Evolutionary conservation across 805 yeast species (phyloP), one percentile per base, ranked within the genome.

Genomic region (Alloascoidea africana): DNA sequence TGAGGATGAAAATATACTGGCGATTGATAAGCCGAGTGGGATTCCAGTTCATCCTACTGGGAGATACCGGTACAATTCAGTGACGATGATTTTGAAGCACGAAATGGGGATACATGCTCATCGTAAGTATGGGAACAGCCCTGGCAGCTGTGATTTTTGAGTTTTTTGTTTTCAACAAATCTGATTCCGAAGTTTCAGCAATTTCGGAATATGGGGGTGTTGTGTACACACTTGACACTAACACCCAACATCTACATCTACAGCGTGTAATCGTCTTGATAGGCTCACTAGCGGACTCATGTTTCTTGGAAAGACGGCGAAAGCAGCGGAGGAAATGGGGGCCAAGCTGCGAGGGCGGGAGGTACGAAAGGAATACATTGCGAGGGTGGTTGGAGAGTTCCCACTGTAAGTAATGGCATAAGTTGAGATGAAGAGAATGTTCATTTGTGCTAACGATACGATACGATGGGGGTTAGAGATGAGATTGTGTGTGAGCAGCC

Each of bases 21-120:
- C 82, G 2, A 77, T 91, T 16, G 94, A 89, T 54, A 91, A 91
- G 46, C 98, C 98, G 0, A 70, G 91, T 3, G 96, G 98, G 0
- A 68, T 91, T 2, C 96, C 98, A 0, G 51, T 39, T 16, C 98
- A 91, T 54, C 97, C 98, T 3, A 80, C 96, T 0, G 98, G 97
- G 2, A 46, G 63, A 39, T 89, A 75, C 56, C 60, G 89, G 40
- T 83, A 73, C 56, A 72, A 77, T 53, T 73, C 94, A 0, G 69
- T 84, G 15, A 82, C 93, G 6, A 78, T 76, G 53, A 71, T 85
- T 3, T 56, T 91, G 45, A 77, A 83, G 53, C 71, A 73, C 39
- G 93, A 87, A 47, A 54, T 65, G 41, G 78, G 77, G 1, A 60
- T 68, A 33, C 58, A 60, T 2, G 89, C 80, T 1, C 95, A 86